Percentiles rank a stretch among this genome's conserved stretches.
Evolutionary conservation across 768 basidiomycete genomes (phyloP).

Genomic region (Amanita exitialis): DNA sequence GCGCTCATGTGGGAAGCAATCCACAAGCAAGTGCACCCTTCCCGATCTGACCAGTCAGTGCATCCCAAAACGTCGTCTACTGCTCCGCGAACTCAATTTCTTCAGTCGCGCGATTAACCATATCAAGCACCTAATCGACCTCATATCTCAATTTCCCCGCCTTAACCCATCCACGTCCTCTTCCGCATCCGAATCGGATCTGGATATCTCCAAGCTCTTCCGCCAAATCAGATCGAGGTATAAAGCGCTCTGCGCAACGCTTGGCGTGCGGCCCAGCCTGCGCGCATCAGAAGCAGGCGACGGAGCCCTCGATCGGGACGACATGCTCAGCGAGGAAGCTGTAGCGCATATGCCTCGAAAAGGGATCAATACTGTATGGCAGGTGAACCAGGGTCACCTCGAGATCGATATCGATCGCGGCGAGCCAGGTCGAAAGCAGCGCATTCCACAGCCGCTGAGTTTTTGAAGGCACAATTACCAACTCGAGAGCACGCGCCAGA

Average conservation of each 20-base stretch:
- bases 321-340: neutral
- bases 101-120: conserved; percentile 54
- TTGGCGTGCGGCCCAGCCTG: conserved; percentile 51
- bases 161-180: conserved; percentile 50
- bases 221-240: conserved; percentile 84
- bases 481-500: no score
- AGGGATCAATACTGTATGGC: neutral
- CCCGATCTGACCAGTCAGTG: conserved; percentile 40
- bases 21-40: conserved; percentile 22
- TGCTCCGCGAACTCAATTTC: no score
- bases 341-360: neutral
- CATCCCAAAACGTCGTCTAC: no score
- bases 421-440: neutral
- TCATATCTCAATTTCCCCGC: conserved; percentile 68
- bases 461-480: neutral
- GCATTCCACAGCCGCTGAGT: conserved; percentile 3
- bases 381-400: neutral
- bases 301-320: neutral
- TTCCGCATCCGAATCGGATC: conserved; percentile 17
- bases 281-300: conserved; percentile 14
- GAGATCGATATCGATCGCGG: neutral
- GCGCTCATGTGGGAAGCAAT: conserved; percentile 61
- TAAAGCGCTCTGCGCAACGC: conserved; percentile 71
- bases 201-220: conserved; percentile 72
- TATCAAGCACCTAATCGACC: conserved; percentile 56